Base-by-base conservation (phyloP, 768 basidiomycete genomes). In the Lactarius sp. region DNA sequence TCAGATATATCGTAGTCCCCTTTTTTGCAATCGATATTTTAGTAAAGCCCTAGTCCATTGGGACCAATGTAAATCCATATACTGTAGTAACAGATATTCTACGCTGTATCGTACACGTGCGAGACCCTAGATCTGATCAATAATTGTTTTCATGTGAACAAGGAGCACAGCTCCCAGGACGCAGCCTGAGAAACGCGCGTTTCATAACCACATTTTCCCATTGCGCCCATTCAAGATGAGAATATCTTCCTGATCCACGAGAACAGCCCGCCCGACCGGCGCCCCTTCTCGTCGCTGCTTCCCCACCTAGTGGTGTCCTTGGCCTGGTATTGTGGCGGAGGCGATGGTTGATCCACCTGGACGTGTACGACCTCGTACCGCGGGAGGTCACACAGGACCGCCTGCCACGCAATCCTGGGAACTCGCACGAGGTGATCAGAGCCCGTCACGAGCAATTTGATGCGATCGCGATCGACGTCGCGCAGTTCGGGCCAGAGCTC, bases 301-400 rank as follows among this genome's bases (percentile, higher is more conserved):
- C 36, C 47, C 52, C 47, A 50, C 3, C 20, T 20, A 4, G 53
- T 53, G 14, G 56, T 65, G 1, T 22, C 64, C 49, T 64, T 52
- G n/a, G 54, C 51, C 10, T 65, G 58, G 22, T 67, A 65, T 41
- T 67, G 49, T 2, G 62, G 66, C 8, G 66, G 66, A 1, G 66
- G 66, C 20, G 64, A 36, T 1, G 6, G 36, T 20, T 67, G 47
- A 12, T 67, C 64, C 1, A 67, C 59, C 20, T 51, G 36, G 49
- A 67, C 14, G 22, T 65, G 64, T 20, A 67, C 36, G 20, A 65
- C 51, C 46, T 67, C 66, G 46, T 67, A 67, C 2, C 64, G 53
- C 0, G 53, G 51, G 33, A 67, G 44, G 37, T 67, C 66, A 6
- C 58, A 46, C 36, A 67, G 20, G 50, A 67, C 59, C 13, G 59